Evolutionary conservation across 805 yeast species (phyloP).

Genomic region (Dipodascus geniculatus): DNA sequence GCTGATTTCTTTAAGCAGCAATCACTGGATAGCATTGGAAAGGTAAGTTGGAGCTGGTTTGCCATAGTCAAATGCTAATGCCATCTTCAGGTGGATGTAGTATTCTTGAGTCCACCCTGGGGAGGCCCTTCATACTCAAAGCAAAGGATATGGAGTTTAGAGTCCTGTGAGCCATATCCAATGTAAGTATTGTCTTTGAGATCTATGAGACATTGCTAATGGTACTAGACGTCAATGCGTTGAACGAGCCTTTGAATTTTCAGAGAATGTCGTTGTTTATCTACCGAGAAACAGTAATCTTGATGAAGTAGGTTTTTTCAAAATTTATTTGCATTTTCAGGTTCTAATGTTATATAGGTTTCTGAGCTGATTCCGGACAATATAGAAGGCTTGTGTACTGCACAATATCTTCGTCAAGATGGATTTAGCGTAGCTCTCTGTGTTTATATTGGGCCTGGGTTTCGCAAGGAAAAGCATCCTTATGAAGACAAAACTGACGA

Average conservation of each 20-base stretch:
- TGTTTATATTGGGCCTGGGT: slow-evolving; percentile 10
- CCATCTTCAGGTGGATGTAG: slow-evolving; percentile 31
- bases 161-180: slow-evolving; percentile 4
- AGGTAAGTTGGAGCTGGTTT: neutral
- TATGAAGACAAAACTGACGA: neutral
- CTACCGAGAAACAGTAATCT: slow-evolving; percentile 16
- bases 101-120: slow-evolving; percentile 81
- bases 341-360: slow-evolving; percentile 6
- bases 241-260: slow-evolving; percentile 6
- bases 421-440: slow-evolving; percentile 12
- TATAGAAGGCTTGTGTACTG: slow-evolving; percentile 1
- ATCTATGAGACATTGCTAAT: no score
- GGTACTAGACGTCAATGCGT: slow-evolving; percentile 6
- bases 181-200: slow-evolving; percentile 4
- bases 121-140: slow-evolving; percentile 56
- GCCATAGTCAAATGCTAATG: neutral
- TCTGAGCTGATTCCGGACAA: slow-evolving; percentile 4
- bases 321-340: neutral
- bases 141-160: slow-evolving; percentile 11
- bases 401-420: slow-evolving; percentile 11
- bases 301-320: neutral
- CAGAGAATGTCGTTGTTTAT: slow-evolving; percentile 13
- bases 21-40: neutral
- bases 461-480: neutral
- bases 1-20: slow-evolving; percentile 38